Evolutionary conservation across 2,329 filamentous ascomycete genomes (phyloP).

Genomic region (Pseudogymnoascus sp.): DNA sequence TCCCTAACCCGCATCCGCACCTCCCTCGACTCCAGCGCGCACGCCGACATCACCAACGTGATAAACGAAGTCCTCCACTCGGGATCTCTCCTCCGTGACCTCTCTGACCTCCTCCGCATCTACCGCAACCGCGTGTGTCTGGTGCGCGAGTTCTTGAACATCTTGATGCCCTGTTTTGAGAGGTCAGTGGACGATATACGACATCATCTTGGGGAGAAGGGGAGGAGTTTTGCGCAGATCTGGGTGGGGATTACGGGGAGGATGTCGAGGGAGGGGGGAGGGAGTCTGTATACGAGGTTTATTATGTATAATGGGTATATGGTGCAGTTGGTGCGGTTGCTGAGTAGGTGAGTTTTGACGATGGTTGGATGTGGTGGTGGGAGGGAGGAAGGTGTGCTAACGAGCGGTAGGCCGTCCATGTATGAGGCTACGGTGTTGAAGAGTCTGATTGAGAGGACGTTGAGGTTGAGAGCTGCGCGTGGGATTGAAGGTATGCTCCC

Average conservation of each 20-base stretch:
- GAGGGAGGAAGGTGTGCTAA: background rate
- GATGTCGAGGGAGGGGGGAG: constrained; percentile 45
- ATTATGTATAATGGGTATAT: constrained; percentile 50
- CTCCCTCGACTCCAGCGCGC: constrained; percentile 35
- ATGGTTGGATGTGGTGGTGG: background rate
- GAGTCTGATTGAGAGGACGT: constrained; percentile 39
- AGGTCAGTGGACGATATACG: constrained; percentile 48
- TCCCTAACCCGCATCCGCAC: constrained; percentile 43
- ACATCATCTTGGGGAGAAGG: constrained; percentile 43
- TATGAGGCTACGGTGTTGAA: constrained; percentile 53
- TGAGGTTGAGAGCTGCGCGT: constrained; percentile 46
- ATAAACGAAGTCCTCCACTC: constrained; percentile 31
- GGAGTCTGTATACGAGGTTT: constrained; percentile 47
- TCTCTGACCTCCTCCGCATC: constrained; percentile 48
- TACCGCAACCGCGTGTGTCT: constrained; percentile 43
- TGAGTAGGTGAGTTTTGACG: constrained; percentile 39
- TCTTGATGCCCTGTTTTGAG: constrained; percentile 49
- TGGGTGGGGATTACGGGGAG: constrained; percentile 54
- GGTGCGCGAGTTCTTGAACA: constrained; percentile 48
- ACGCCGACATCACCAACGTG: constrained; percentile 41
- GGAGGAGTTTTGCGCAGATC: constrained; percentile 39
- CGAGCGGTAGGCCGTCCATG: constrained; percentile 35
- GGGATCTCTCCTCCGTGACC: constrained; percentile 42
- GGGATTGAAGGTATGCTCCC: constrained; percentile 36
- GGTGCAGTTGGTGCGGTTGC: constrained; percentile 40